Conservation (phyloP, 2,329 filamentous ascomycete species). For the Epicoccum sorghinum region DNA sequence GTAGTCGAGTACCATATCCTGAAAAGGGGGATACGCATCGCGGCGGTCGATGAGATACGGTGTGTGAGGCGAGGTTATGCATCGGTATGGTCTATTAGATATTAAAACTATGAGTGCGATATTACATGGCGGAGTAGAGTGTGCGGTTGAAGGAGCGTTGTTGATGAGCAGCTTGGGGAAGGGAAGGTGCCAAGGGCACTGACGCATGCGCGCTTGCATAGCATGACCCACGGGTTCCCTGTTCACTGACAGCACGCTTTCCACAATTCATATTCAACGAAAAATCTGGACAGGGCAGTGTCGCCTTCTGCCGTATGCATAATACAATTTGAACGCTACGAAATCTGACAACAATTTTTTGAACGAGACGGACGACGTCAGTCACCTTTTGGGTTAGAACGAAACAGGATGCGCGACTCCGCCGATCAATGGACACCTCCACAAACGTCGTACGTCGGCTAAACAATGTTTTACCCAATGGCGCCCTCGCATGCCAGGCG, state of each 20-base stretch:
- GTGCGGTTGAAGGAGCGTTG: slow-evolving; percentile 21
- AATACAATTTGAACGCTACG: no score
- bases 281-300: not conserved
- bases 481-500: not conserved
- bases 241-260: slow-evolving; percentile 2
- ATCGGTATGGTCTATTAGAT: slow-evolving; percentile 32
- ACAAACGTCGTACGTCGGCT: not conserved
- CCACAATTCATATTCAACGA: not conserved
- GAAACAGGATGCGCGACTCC: not conserved
- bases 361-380: not conserved
- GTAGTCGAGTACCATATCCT: slow-evolving; percentile 80
- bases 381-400: not conserved
- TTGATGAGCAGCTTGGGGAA: slow-evolving; percentile 12
- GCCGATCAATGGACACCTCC: not conserved
- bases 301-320: no score
- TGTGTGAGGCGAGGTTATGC: slow-evolving; percentile 21
- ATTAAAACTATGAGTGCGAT: slow-evolving; percentile 26
- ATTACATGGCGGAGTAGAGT: slow-evolving; percentile 26
- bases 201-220: slow-evolving; percentile 26
- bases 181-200: slow-evolving; percentile 27
- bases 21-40: slow-evolving; percentile 65
- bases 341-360: no score
- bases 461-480: slow-evolving; percentile 10
- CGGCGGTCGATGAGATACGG: slow-evolving; percentile 15
- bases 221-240: slow-evolving; percentile 24